Base-by-base conservation (phyloP, 1,139 yeast genomes). In the Zygosaccharomyces sapae region DNA sequence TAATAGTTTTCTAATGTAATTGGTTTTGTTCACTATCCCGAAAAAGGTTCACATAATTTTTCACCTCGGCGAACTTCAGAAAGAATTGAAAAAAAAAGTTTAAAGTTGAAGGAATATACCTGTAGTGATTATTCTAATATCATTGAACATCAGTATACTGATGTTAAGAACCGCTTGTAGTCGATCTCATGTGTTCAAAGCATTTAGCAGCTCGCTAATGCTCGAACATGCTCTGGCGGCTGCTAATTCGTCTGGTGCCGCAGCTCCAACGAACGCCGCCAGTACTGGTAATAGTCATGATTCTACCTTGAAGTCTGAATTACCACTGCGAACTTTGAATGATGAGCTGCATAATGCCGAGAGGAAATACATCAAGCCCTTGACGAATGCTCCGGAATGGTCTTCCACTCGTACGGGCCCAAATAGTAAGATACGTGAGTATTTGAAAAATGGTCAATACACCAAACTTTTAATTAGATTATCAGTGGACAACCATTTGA, bases 1-100 rank as follows among this genome's bases (percentile, higher is more conserved):
- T 3, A 81, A 81, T 54, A 65, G 76, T 9, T 74, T 59, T 53
- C 53, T 78, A 7, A 67, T 70, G 71, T 79, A 48, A 43, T 16
- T 5, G 31, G 9, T 7, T n/a, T 13, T 8, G 22, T 12, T 27
- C 31, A 27, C 16, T 36, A 9, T 16, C 16, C 13, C n/a, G 20
- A n/a, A 37, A 37, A 37, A 37, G 24, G 19, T 19, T n/a, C 40
- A 7, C 20, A n/a, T 20, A 27, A 20, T 37, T 37, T 37, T 19
- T 22, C 31, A n/a, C 22, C 12, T 37, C 40, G 40, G 40, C 31
- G 13, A 27, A 37, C 30, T 12, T 37, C 9, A 7, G 20, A 12
- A n/a, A 25, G 18, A 12, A 24, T 12, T 24, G 30, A 37, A 37
- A 37, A 37, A 37, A 24, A 37, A 37, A 37, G 12, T 16, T 16